Base-by-base conservation (phyloP, 345 rosid species). In the Populus nigra region DNA sequence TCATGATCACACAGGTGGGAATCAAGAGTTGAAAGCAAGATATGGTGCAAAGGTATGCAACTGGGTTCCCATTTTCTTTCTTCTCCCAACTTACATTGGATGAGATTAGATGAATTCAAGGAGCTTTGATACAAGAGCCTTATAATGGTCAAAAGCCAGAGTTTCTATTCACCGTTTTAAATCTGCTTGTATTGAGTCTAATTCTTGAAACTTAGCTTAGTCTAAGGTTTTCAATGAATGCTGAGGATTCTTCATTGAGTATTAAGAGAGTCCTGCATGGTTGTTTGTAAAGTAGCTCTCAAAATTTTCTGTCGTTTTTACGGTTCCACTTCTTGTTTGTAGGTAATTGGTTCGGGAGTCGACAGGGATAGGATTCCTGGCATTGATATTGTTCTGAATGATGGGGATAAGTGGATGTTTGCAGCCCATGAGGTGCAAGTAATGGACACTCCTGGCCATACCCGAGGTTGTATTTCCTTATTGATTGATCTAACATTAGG, bases 371-470 rank as follows among this genome's bases (percentile, higher is more conserved):
- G 91, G 74, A 94, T 91, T 83, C 97, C 99, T 39, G 99, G 96
- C 47, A 91, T 96, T 81, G 99, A 96, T 81, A 94, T 94, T 72
- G 87, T 71, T 79, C 85, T 96, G 74, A 91, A 87, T 68, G 97
- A 91, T 89, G 89, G 91, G 76, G 99, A 96, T 73, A 94, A 84
- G 71, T 96, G 99, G 99, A 96, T 94, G 98, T 96, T 96, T 83
- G 99, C 97, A 35, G 97, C 96, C 70, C 99, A 96, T 84, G 98
- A 94, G 83, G 97, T 86, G 79, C 87, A 83, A 36, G 77, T 96
- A 73, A 88, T 96, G 78, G 93, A 90, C 74, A 96, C 98, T 84
- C 99, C 99, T 81, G 98, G 98, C 47, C 97, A 91, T 83, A 94
- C 97, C n/a, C 89, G 81, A 92, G 99, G 99, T 96, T 74, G 38